Percentiles rank a stretch among this genome's conserved stretches.
These are phyloP conservation scores for Haplosporangium gracile DNA, from an alignment of 192 early-diverging fungal genomes.

Conservation along the genomic window DNA sequence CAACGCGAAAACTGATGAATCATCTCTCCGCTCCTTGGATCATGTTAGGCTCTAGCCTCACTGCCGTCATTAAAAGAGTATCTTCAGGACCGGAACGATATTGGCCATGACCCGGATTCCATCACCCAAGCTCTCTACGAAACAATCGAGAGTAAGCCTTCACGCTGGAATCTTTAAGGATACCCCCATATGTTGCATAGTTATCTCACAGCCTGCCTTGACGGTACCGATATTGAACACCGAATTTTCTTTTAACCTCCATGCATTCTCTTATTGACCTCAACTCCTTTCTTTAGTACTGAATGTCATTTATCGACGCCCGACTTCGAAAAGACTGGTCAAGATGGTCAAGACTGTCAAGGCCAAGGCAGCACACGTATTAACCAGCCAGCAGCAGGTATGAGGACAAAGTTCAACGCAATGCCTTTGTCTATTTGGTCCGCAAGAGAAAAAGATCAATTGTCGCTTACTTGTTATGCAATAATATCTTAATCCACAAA, in stretches of 20 bases:
- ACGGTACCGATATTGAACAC: neutral
- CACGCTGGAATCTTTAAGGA: neutral
- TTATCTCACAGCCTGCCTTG: too few species aligned
- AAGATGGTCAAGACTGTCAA: slow-evolving; percentile 62
- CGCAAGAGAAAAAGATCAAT: neutral
- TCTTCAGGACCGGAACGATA: slow-evolving; percentile 30
- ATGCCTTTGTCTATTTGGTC: neutral
- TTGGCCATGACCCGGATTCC: slow-evolving; percentile 32
- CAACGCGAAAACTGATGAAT: neutral
- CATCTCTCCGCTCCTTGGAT: neutral
- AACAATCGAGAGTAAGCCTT: slow-evolving; percentile 56
- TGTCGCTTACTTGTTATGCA: neutral
- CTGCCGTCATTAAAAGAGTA: slow-evolving; percentile 30
- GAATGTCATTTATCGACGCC: slow-evolving; percentile 33
- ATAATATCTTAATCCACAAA: neutral
- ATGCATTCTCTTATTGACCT: neutral
- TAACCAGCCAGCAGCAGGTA: slow-evolving; percentile 67
- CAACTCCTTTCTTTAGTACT: slow-evolving; percentile 51
- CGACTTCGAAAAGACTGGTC: slow-evolving; percentile 57
- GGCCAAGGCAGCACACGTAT: slow-evolving; percentile 64
- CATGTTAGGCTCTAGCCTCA: slow-evolving; percentile 35
- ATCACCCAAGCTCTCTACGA: slow-evolving; percentile 34
- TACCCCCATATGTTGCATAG: too few species aligned
- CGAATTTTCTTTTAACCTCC: too few species aligned
- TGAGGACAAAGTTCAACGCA: neutral